Conservation (phyloP, 768 basidiomycete species). For the Psilocybe cubensis region DNA sequence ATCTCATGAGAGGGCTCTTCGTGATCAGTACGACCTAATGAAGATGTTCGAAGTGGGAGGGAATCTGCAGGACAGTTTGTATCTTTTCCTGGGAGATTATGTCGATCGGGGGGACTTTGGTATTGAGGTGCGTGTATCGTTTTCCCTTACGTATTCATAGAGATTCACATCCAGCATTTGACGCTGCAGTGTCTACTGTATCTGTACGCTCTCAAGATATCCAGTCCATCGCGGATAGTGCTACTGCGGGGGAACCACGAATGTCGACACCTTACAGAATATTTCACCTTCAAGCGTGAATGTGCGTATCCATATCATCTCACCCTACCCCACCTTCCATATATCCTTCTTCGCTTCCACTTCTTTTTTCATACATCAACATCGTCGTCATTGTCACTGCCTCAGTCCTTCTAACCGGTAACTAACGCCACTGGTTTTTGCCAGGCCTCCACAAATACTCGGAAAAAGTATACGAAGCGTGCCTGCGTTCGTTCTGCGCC, state of each 20-base stretch:
- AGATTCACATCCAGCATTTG: background rate
- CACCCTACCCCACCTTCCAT: conserved; percentile 3
- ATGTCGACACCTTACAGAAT: conserved; percentile 95
- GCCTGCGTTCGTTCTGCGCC: conserved; percentile 87
- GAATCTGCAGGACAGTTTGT: conserved; percentile 76
- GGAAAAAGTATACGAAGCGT: conserved; percentile 85
- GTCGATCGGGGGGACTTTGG: conserved; percentile 95
- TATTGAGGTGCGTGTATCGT: conserved; percentile 49
- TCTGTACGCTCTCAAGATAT: conserved; percentile 91
- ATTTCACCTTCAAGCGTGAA: conserved; percentile 98
- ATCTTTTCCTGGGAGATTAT: conserved; percentile 96
- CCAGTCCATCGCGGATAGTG: conserved; percentile 80
- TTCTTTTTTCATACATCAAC: too few relatives aligned
- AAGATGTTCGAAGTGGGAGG: conserved; percentile 97
- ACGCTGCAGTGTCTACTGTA: conserved; percentile 90
- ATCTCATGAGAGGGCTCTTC: background rate
- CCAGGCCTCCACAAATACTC: conserved; percentile 92
- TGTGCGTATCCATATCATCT: conserved; percentile 56
- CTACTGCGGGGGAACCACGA: conserved; percentile 96
- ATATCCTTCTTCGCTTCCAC: conserved; percentile 4
- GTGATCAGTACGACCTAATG: conserved; percentile 89
- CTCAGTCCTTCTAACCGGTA: too few relatives aligned
- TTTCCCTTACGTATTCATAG: background rate
- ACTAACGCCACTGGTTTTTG: background rate
- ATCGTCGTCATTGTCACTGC: background rate